Percentiles rank a stretch among this genome's conserved stretches.
Conservation (phyloP, 768 basidiomycete genomes). For the Auricularia heimuer region DNA sequence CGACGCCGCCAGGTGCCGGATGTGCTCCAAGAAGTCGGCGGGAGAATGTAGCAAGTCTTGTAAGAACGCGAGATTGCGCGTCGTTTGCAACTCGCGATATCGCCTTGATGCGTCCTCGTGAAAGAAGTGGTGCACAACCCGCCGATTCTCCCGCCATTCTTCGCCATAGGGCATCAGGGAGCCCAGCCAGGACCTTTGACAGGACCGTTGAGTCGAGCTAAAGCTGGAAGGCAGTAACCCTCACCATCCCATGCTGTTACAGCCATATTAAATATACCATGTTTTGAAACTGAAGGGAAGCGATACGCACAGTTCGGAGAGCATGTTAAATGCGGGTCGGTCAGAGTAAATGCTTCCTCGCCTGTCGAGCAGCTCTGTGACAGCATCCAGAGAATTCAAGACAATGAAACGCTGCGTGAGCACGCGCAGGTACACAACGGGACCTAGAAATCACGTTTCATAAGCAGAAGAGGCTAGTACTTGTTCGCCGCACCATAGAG, state of each 20-base stretch:
- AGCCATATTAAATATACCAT: not conserved
- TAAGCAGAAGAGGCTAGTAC: not conserved
- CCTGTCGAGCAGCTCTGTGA: conserved; percentile 9
- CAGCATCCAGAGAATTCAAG: conserved; percentile 8
- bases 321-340: conserved; percentile 7
- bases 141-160: conserved; percentile 1
- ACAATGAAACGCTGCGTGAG: conserved; percentile 6
- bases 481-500: not conserved
- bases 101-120: not conserved
- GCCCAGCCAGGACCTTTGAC: not conserved
- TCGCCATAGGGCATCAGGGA: conserved; percentile 1
- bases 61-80: not conserved
- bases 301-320: not conserved
- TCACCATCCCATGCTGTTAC: not conserved
- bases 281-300: not conserved
- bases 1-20: not conserved
- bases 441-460: not conserved
- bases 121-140: not conserved
- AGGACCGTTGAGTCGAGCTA: too few species aligned
- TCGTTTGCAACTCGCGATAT: not conserved
- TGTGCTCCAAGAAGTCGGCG: conserved; percentile 2
- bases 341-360: conserved; percentile 10
- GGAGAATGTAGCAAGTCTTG: not conserved
- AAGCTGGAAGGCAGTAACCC: not conserved
- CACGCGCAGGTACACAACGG: not conserved